Percentiles rank a stretch among this genome's conserved stretches.
These are phyloP conservation scores for Chrysoporthe cubensis DNA, from an alignment of 2,329 filamentous ascomycete species.

Conservation along the genomic window DNA sequence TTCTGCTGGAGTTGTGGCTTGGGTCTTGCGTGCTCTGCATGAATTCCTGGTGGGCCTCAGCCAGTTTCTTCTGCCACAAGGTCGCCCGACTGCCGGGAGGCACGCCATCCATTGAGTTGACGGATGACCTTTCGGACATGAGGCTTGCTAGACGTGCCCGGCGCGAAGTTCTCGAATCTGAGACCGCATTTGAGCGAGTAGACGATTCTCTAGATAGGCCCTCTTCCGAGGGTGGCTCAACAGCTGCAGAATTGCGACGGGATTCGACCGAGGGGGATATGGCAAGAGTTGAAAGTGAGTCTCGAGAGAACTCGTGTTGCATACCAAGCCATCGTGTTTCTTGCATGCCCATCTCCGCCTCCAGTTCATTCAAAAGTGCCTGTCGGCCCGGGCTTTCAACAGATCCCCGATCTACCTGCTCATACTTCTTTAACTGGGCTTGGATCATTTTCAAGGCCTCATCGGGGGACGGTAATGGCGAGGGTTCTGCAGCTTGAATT, in stretches of 20 bases:
- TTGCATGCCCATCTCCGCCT: constrained; percentile 64
- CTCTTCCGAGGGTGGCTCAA: neutral
- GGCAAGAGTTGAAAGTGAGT: constrained; percentile 54
- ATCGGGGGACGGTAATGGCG: constrained; percentile 56
- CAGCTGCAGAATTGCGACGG: constrained; percentile 31
- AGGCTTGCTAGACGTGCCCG: constrained; percentile 42
- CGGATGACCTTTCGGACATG: constrained; percentile 18
- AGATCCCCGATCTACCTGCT: constrained; percentile 43
- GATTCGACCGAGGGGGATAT: constrained; percentile 41
- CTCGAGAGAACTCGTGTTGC: constrained; percentile 54
- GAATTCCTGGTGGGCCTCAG: constrained; percentile 51
- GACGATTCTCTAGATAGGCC: constrained; percentile 33
- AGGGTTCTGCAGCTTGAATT: constrained; percentile 53
- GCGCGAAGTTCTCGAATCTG: constrained; percentile 45
- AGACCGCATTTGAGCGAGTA: constrained; percentile 22
- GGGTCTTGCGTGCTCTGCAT: constrained; percentile 46
- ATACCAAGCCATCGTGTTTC: constrained; percentile 64
- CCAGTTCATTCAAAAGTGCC: constrained; percentile 60
- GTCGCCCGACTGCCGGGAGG: constrained; percentile 40
- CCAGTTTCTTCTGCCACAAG: constrained; percentile 50
- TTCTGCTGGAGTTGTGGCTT: constrained; percentile 43
- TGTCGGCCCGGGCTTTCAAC: constrained; percentile 46
- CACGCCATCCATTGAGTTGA: constrained; percentile 31
- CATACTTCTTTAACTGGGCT: constrained; percentile 54
- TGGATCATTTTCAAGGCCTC: constrained; percentile 55